phyloP scores from a whole-genome alignment of 306 rosid genomes.

The Cicer chorassanicum region DNA sequence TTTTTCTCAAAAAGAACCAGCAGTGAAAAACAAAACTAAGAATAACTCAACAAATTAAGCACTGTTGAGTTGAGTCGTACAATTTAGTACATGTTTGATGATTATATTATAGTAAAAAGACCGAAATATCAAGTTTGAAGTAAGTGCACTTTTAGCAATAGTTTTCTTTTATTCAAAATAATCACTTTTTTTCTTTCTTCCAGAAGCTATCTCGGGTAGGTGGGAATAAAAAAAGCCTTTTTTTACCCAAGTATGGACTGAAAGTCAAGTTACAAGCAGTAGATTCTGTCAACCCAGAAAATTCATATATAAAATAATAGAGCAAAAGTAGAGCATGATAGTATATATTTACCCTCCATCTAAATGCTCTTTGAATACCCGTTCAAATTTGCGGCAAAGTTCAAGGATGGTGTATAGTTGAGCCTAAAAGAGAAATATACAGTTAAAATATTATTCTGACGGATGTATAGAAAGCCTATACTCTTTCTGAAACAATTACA shows the following conservation, averaged over 20 bases:
- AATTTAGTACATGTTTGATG: slow-evolving; percentile 3
- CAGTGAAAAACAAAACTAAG: slow-evolving; percentile 15
- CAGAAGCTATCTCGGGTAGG: not conserved
- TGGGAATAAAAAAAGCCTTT: not conserved
- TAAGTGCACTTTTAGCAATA: slow-evolving; percentile 4
- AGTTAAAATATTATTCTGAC: slow-evolving; percentile 22
- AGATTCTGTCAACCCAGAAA: slow-evolving; percentile 18
- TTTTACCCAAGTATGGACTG: not conserved
- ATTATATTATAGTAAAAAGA: not conserved
- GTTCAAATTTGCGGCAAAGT: slow-evolving; percentile 94
- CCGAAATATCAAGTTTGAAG: not conserved
- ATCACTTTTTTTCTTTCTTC: not conserved
- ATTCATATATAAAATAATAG: slow-evolving; percentile 14
- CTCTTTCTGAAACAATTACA: slow-evolving; percentile 29
- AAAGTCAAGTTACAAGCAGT: slow-evolving; percentile 25
- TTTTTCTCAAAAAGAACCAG: slow-evolving; percentile 17
- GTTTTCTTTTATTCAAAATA: not conserved
- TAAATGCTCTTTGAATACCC: slow-evolving; percentile 95
- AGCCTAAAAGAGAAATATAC: slow-evolving; percentile 60
- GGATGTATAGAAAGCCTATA: slow-evolving; percentile 5
- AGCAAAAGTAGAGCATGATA: slow-evolving; percentile 25
- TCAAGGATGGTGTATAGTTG: slow-evolving; percentile 91
- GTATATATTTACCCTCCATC: slow-evolving; percentile 85
- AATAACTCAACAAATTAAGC: slow-evolving; percentile 9
- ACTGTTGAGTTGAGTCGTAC: not conserved